Evolutionary conservation across 139 green algal genomes (phyloP).

Genomic region (Raphidocelis subcapitata): DNA sequence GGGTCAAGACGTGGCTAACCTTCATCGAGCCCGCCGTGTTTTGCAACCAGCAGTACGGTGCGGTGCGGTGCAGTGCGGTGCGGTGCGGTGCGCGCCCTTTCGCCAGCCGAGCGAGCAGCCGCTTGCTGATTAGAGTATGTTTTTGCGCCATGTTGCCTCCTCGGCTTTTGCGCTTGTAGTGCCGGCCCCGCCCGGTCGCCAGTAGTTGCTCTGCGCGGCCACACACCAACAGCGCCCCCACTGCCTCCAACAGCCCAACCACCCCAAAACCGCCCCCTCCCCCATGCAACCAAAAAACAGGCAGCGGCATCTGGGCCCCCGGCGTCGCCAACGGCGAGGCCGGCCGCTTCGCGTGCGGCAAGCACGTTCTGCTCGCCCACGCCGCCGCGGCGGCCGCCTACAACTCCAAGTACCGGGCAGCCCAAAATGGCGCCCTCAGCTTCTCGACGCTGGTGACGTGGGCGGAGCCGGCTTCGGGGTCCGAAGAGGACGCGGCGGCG

Average conservation of each 20-base stretch:
- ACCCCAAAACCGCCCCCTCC: not conserved
- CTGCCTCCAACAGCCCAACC: not conserved
- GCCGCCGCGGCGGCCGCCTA: slow-evolving; percentile 25
- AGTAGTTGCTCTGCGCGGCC: not conserved
- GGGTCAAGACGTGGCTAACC: slow-evolving; percentile 71
- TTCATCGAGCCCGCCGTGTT: slow-evolving; percentile 82
- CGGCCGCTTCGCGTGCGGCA: slow-evolving; percentile 20
- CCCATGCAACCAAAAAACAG: not conserved
- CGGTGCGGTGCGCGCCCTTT: not conserved
- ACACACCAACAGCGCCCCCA: not conserved
- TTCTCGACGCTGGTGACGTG: too few species aligned
- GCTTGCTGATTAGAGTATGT: not conserved
- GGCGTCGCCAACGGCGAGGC: slow-evolving; percentile 8
- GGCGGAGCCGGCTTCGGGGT: too few species aligned
- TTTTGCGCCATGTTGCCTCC: not conserved
- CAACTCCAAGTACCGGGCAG: too few species aligned
- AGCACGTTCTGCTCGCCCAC: slow-evolving; percentile 35
- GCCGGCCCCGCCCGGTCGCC: too few species aligned
- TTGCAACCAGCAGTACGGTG: slow-evolving; percentile 5
- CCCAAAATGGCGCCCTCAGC: too few species aligned
- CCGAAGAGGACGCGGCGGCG: too few species aligned
- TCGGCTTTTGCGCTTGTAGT: not conserved
- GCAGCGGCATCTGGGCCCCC: slow-evolving; percentile 20
- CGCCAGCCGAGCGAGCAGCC: not conserved
- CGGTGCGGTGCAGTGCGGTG: not conserved